phyloP scores from a whole-genome alignment of 129 eudicot species.

The Logfia minima region DNA sequence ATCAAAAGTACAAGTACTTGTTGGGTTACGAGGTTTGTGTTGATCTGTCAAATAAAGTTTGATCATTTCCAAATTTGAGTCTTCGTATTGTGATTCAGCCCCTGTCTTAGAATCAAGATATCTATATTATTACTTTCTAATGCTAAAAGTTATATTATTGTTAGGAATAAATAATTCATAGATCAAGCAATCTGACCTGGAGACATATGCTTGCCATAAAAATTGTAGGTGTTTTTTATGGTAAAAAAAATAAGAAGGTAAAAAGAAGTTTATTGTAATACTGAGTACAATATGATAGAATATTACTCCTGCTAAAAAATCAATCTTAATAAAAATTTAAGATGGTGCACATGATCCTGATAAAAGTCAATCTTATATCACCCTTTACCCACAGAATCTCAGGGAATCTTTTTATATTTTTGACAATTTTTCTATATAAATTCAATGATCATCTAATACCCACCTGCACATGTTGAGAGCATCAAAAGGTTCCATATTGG shows the following conservation, averaged over 20 bases:
- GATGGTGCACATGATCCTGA: not conserved
- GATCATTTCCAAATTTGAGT: constrained; percentile 17
- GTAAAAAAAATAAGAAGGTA: not conserved
- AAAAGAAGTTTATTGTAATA: not conserved
- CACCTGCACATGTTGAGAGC: not conserved
- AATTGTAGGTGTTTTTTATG: not conserved
- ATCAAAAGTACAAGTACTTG: constrained; percentile 18
- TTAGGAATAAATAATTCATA: constrained; percentile 13
- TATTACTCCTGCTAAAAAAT: too few relatives aligned
- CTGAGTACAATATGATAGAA: not conserved
- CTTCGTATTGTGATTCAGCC: constrained; percentile 17
- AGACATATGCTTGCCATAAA: not conserved
- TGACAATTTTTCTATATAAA: not conserved
- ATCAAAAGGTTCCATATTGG: constrained; percentile 9
- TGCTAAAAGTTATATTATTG: constrained; percentile 12
- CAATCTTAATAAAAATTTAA: not conserved
- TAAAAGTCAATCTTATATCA: not conserved
- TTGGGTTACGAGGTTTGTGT: constrained; percentile 15
- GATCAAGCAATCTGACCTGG: constrained; percentile 1
- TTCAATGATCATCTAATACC: constrained; percentile 8
- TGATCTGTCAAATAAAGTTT: constrained; percentile 21
- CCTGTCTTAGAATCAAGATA: not conserved
- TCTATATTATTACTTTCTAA: not conserved
- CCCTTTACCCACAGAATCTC: not conserved
- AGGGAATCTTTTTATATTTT: not conserved